Evolutionary conservation across 139 green algal species (phyloP).

Genomic region (Chlorella sp.): DNA sequence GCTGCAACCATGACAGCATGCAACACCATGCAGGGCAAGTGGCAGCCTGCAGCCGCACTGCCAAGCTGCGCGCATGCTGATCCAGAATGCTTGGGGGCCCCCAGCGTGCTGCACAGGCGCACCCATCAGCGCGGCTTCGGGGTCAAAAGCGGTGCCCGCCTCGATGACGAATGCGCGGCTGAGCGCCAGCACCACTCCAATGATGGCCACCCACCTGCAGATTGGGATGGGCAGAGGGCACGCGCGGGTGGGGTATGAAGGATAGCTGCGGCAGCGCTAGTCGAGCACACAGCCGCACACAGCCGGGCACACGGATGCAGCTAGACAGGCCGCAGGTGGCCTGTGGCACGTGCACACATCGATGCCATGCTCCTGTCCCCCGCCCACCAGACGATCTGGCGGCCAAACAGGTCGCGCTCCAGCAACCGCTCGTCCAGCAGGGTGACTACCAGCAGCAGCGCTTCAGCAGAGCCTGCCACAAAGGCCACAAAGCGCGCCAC

Average conservation of each 20-base stretch:
- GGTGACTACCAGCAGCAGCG: constrained; percentile 82
- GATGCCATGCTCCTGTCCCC: too few relatives aligned
- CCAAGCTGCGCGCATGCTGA: too few relatives aligned
- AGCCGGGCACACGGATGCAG: background rate
- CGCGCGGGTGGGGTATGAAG: too few relatives aligned
- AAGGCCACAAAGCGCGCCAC: constrained; percentile 86
- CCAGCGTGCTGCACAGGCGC: background rate
- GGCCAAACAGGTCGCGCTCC: constrained; percentile 78
- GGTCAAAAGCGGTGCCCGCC: constrained; percentile 77
- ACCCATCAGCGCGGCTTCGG: constrained; percentile 80
- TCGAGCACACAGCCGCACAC: too few relatives aligned
- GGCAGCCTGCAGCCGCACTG: too few relatives aligned
- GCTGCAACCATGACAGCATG: too few relatives aligned
- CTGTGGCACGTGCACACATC: too few relatives aligned
- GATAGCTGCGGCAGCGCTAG: too few relatives aligned
- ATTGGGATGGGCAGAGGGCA: background rate
- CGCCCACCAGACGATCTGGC: constrained; percentile 81
- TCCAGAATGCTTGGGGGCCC: too few relatives aligned
- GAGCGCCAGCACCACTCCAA: constrained; percentile 81
- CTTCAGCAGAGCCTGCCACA: constrained; percentile 88
- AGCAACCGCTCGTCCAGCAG: constrained; percentile 84
- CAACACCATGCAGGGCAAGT: too few relatives aligned
- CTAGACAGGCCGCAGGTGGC: too few relatives aligned
- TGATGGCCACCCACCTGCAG: constrained; percentile 75
- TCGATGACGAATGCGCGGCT: constrained; percentile 66